Evolutionary conservation across 331 rosid species (phyloP), one percentile per base, ranked within the genome.

Genomic region (Saraca asoca): DNA sequence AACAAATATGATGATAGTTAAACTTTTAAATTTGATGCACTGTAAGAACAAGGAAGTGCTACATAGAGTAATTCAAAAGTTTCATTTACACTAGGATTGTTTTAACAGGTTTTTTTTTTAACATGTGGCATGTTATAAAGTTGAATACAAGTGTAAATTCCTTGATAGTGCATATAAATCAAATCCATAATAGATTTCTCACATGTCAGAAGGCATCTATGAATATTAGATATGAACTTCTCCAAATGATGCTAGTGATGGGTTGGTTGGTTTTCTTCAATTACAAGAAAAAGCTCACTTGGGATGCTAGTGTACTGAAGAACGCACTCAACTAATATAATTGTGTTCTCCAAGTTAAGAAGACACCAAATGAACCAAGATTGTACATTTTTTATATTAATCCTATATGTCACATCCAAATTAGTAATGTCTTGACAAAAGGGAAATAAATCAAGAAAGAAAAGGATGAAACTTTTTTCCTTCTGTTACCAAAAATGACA

Each of bases 291-390:
- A 50, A 88, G 88, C 73, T 85, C 91, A 70, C 84, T 82, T 7
- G 75, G 83, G 37, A 78, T 62, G 2, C 49, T 41, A 59, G 83
- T 76, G 57, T 83, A 85, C 18, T 83, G 91, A 43, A 83, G 69
- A 54, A 85, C 66, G 78, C 91, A 82, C 70, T 83, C 88, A 1
- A 85, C 86, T 9, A 86, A 83, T 75, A 85, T 85, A 29, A 85
- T 85, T 39, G 29, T 82, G 67, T 85, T 83, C 71, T 83, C 88
- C 81, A 80, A 49, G 13, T 49, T 71, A 67, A 86, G 78, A 64
- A 83, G 78, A 44, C 45, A 70, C 88, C 83, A 80, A 46, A 78
- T 75, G 19, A 78, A 51, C 79, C 17, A 29, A 34, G 75, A 44
- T 70, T 82, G 86, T 54, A 76, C 16, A 54, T 34, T 66, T 53